Conservation (phyloP, 2,329 filamentous ascomycete genomes). For the Huntiella omanensis region DNA sequence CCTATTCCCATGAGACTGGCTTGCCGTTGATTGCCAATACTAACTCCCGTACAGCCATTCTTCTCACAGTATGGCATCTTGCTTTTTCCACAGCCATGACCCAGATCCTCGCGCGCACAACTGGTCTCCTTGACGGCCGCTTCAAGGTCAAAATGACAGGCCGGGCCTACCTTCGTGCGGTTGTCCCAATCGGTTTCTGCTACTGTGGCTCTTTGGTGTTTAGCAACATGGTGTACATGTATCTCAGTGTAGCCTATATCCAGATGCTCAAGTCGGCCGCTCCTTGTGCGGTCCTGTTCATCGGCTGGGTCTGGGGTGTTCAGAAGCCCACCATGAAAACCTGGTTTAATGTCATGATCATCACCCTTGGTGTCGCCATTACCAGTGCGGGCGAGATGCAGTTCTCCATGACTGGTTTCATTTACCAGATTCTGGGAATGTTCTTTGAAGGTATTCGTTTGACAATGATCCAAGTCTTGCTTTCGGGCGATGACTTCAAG, state of each 20-base stretch:
- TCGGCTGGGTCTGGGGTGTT: conserved; percentile 40
- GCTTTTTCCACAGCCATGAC: conserved; percentile 46
- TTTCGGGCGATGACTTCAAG: conserved; percentile 57
- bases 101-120: conserved; percentile 45
- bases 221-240: conserved; percentile 49
- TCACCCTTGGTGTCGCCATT: conserved; percentile 32
- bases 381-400: conserved; percentile 45
- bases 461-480: conserved; percentile 69
- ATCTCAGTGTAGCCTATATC: conserved; percentile 48
- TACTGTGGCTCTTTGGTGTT: conserved; percentile 48
- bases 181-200: conserved; percentile 46
- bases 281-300: conserved; percentile 46
- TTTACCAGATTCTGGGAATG: conserved; percentile 57
- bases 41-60: conserved; percentile 22
- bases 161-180: conserved; percentile 40
- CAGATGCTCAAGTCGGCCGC: conserved; percentile 54
- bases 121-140: conserved; percentile 41
- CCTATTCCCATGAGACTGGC: too few species aligned
- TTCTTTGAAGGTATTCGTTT: conserved; percentile 64
- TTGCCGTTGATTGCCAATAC: not conserved
- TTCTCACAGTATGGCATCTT: conserved; percentile 51
- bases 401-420: conserved; percentile 45
- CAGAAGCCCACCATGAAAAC: conserved; percentile 26
- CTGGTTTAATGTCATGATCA: conserved; percentile 30
- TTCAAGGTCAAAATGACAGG: conserved; percentile 42